Base-by-base conservation (phyloP, 2,329 filamentous ascomycete genomes). In the Penicillium sp. region DNA sequence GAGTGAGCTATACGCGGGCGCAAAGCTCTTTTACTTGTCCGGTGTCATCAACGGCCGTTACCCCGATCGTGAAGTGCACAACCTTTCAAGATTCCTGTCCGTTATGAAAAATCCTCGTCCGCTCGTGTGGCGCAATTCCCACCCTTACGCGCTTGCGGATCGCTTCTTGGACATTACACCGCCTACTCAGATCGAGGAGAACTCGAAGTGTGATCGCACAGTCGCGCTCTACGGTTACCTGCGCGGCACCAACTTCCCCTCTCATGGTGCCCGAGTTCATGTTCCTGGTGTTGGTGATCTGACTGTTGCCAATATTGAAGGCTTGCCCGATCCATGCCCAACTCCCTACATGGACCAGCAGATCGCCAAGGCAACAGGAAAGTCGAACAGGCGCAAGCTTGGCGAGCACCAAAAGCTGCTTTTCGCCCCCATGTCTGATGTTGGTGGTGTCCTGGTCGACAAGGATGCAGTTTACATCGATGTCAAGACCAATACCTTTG, bases 41-140 rank as follows among this genome's bases (percentile, higher is more conserved):
- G 94, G 94, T 68, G 92, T 99, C 36, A 89, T 97, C 66, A 99
- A 99, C 73, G 94, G 94, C 41, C 84, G 94, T 62, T 99, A 99
- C 69, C 95, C 94, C 0, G 94, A 99, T 73, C 87, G 95, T 62
- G 95, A 99, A 76, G 87, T 99, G 16, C 90, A 97, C 78, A 99
- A 99, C 70, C 76, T 99, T 53, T 96, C 91, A 15, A 86, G 95
- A 54, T 99, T 99, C 74, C 82, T 99, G 64, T 96, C 91, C 21
- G 92, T 99, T 64, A 99, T 99, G 95, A 99, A 99, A 81, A 99
- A 96, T 72, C 93, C 95, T 5, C 84, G 94, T 58, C 94, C 94
- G n/a, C 81, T 99, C 31, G 82, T 99, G 41, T 99, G 94, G 93
- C 85, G 95, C 58, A 99, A 99, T 73, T 89, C 91, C 1, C 94